A percentile compares a stretch with the other conserved stretches of the same genome.
Evolutionary conservation across 371 early-diverging fungal species (phyloP).

Genomic region (Sporodiniella umbellata): DNA sequence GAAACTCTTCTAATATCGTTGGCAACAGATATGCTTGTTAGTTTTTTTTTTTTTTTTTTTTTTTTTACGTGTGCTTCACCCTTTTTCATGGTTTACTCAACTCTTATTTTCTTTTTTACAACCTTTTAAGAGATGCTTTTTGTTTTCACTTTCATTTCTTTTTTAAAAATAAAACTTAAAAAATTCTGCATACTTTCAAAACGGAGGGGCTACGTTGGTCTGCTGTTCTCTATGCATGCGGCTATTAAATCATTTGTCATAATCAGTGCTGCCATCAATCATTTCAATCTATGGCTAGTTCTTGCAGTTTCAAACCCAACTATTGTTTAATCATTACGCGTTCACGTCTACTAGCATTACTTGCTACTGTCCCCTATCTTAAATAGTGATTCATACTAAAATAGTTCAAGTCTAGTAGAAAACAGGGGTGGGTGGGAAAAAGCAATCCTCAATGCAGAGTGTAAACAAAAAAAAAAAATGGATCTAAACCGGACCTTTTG

Average conservation of each 20-base stretch:
- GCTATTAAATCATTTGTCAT: not conserved
- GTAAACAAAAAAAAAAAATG: not conserved
- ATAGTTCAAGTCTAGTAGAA: too few relatives aligned
- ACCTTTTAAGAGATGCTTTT: too few relatives aligned
- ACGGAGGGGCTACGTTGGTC: not conserved
- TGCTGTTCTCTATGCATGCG: too few relatives aligned
- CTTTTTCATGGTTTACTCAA: too few relatives aligned
- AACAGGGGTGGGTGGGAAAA: too few relatives aligned
- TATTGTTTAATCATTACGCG: too few relatives aligned
- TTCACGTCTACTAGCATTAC: too few relatives aligned
- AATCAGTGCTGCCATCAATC: slow-evolving; percentile 2
- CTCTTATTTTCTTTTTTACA: too few relatives aligned
- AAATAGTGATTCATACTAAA: too few relatives aligned
- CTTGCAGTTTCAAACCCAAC: not conserved
- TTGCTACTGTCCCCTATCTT: not conserved
- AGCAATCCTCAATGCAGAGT: not conserved
- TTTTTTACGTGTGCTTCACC: too few relatives aligned
- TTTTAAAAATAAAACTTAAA: not conserved
- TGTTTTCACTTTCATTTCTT: not conserved
- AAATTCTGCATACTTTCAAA: too few relatives aligned
- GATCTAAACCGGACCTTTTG: slow-evolving; percentile 17
- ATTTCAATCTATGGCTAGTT: not conserved
- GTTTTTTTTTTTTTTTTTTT: not conserved
- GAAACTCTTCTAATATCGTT: too few relatives aligned
- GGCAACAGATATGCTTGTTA: slow-evolving; percentile 17